Evolutionary conservation across 1,139 yeast species (phyloP), one percentile per base, ranked within the genome.

Genomic region (Kodamaea plutei): DNA sequence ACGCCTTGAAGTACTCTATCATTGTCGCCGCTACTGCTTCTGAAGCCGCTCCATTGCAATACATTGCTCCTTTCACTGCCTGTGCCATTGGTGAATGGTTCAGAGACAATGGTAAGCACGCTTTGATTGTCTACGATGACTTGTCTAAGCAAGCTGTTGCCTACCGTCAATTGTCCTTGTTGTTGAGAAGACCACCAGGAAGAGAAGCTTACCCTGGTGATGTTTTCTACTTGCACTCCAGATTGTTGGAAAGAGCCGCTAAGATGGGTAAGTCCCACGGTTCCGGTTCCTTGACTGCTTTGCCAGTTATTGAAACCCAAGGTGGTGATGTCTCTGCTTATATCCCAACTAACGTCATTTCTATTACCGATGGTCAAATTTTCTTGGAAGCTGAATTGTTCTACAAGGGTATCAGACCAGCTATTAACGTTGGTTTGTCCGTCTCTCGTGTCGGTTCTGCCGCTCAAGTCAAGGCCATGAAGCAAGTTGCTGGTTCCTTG

Each of bases 371-470:
- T 65, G 96, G 96, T 67, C 96, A 87, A 76, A 88, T 87, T 66
- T 87, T 88, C 93, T 81, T 88, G 79, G 96, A 88, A 78, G 94
- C 97, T 68, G 98, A 91, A 76, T 81, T 91, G 70, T 91, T 91
- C 93, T 88, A 91, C 91, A 91, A 89, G 82, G 98, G 98, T 88
- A 89, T 91, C 70, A 88, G 98, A 81, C 98, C 98, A 64, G 97
- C 98, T 61, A 91, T 91, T 63, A 91, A 91, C 72, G 97, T 91
- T 69, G 98, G 98, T 89, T 83, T 91, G 64, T 91, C 98, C 59
- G 98, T 91, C 60, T 91, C 98, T 58, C 95, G 98, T 81, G 98
- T 91, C 77, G 98, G 98, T 76, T 91, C 98, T 52, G 98, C 98
- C 61, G 98, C 98, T 62, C 98, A 91, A 80, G 97, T 91, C 60